Percentiles rank a stretch among this genome's conserved stretches.
Conservation (phyloP, 2,329 filamentous ascomycete genomes). For the Septoria petroselini region DNA sequence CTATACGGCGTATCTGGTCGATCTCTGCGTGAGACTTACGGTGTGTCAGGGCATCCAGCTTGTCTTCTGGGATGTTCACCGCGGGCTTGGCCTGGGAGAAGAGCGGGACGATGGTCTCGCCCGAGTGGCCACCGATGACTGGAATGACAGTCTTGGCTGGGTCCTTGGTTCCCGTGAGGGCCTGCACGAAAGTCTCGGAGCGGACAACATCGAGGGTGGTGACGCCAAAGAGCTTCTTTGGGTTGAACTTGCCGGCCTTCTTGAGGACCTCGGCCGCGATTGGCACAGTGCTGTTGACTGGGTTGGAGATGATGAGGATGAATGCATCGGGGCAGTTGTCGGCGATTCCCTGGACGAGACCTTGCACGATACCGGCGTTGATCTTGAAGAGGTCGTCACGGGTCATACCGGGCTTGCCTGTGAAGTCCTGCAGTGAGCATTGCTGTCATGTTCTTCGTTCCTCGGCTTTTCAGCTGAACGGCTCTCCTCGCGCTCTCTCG, state of each 20-base stretch:
- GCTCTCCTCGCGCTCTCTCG: not conserved
- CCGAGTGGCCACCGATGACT: conserved; percentile 95
- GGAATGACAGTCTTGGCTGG: conserved; percentile 81
- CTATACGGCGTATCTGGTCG: not conserved
- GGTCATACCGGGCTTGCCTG: conserved; percentile 98
- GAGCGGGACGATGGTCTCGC: conserved; percentile 94
- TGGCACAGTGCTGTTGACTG: conserved; percentile 97
- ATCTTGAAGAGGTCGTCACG: conserved; percentile 99
- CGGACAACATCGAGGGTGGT: conserved; percentile 98
- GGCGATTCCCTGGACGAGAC: conserved; percentile 82
- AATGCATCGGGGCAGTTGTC: conserved; percentile 89
- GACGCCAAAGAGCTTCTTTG: conserved; percentile 95
- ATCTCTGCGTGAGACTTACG: conserved; percentile 51
- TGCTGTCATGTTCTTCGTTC: not conserved
- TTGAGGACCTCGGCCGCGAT: conserved; percentile 97
- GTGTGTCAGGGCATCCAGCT: conserved; percentile 86
- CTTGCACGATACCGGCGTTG: conserved; percentile 97
- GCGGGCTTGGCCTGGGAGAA: conserved; percentile 86
- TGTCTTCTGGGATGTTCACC: conserved; percentile 79
- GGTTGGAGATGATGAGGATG: conserved; percentile 97
- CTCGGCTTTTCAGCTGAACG: not conserved
- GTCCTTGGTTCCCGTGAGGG: conserved; percentile 76
- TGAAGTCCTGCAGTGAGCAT: conserved; percentile 6
- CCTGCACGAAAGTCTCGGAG: conserved; percentile 91
- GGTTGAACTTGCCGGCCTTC: conserved; percentile 86